Base-by-base conservation (phyloP, 331 rosid species). In the Acacia concinna region DNA sequence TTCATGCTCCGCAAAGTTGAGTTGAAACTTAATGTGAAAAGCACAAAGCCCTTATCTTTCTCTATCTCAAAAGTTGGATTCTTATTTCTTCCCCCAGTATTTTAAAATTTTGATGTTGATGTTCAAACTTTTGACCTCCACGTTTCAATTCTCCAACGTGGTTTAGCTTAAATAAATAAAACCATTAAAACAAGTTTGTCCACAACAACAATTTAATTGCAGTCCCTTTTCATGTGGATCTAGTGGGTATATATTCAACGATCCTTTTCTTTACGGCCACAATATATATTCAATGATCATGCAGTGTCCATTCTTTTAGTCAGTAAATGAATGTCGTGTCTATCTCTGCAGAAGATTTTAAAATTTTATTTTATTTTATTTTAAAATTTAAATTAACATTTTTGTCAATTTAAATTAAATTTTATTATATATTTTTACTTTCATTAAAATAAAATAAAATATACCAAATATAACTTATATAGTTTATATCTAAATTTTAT, bases 11-110 rank as follows among this genome's bases (percentile, higher is more conserved):
- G 41, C 54, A 41, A 23, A 25, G 54, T 68, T 41, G 62, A 23
- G 63, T 56, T 20, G 20, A 25, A 41, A 54, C 67, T 72, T 17
- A 79, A 78, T 23, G 70, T 15, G 38, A 31, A 77, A 46, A 35
- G 68, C 68, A 49, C 62, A 9, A 38, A 17, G 20, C 37, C 63
- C 10, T 13, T 14, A 4, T 20, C 51, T 64, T 47, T 68, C 47
- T 3, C 12, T 8, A 38, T 38, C 41, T 54, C 49, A 40, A 52
- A 68, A 54, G 59, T 68, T 38, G 54, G 37, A 20, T 21, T 60
- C 46, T 17, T 30, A 64, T 20, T 37, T 37, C 54, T 60, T 27
- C 18, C 68, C 28, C 14, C 0, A 28, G 0, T 5, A 28, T 28
- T 60, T 60, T 60, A 28, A 27, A 28, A 60, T 0, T 60, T 12